These are phyloP conservation scores for Rutstroemia sp. DNA, from an alignment of 2,329 filamentous ascomycete species.

Conservation along the genomic window DNA sequence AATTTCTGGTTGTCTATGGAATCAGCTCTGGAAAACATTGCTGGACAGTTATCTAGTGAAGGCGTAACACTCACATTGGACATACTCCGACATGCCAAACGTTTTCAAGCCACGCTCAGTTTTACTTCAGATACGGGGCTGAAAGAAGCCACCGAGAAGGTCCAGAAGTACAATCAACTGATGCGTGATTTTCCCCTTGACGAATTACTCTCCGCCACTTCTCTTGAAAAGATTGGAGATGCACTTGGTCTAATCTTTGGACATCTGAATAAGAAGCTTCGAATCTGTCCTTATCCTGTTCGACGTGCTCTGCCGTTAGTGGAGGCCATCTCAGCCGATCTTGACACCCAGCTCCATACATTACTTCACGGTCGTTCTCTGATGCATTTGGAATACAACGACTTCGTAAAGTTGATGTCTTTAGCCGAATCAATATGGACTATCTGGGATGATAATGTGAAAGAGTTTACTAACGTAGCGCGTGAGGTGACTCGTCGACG, in stretches of 20 bases:
- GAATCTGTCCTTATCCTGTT: constrained; percentile 93
- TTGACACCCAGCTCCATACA: constrained; percentile 79
- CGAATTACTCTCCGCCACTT: constrained; percentile 87
- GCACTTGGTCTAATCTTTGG: constrained; percentile 83
- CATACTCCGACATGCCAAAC: constrained; percentile 92
- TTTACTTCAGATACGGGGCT: constrained; percentile 93
- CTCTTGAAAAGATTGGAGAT: constrained; percentile 80
- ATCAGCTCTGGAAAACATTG: constrained; percentile 83
- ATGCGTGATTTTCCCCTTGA: constrained; percentile 98
- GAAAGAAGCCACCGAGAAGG: constrained; percentile 91
- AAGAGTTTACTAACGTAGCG: constrained; percentile 96
- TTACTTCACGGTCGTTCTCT: constrained; percentile 80
- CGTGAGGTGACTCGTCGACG: constrained; percentile 88
- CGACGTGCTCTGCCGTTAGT: constrained; percentile 87
- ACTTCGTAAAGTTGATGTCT: constrained; percentile 81
- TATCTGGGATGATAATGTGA: constrained; percentile 91
- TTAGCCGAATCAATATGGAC: constrained; percentile 80
- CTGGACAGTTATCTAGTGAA: constrained; percentile 78
- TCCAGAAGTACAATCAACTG: constrained; percentile 97
- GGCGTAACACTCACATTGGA: constrained; percentile 88
- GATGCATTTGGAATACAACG: constrained; percentile 85
- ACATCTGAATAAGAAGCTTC: constrained; percentile 96
- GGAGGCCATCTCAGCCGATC: constrained; percentile 88
- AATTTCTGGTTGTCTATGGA: constrained; percentile 99
- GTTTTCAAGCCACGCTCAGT: constrained; percentile 95